These are phyloP conservation scores for Nidularia pulvinata DNA, from an alignment of 768 basidiomycete genomes.

Conservation along the genomic window DNA sequence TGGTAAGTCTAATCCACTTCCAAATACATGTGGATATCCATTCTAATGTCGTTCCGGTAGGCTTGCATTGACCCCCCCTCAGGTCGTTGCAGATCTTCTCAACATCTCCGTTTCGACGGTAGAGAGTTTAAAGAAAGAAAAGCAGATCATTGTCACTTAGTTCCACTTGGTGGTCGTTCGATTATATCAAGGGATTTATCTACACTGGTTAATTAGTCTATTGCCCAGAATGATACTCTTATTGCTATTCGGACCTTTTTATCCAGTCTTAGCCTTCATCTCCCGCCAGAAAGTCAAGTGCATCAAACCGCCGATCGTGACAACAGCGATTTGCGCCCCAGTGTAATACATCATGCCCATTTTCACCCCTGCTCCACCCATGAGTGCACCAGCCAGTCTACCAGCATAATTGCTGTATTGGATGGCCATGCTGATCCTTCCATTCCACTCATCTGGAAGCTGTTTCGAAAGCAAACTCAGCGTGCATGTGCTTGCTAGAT, in stretches of 20 bases:
- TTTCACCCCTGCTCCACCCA: slow-evolving; percentile 61
- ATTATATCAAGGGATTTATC: too few relatives aligned
- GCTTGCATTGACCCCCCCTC: slow-evolving; percentile 10
- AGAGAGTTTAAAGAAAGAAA: slow-evolving; percentile 7
- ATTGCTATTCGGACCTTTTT: neutral
- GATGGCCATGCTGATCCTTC: slow-evolving; percentile 50
- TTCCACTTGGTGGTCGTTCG: too few relatives aligned
- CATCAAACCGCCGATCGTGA: slow-evolving; percentile 56
- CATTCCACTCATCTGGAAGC: slow-evolving; percentile 63
- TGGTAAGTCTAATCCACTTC: slow-evolving; percentile 1
- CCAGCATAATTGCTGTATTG: slow-evolving; percentile 72
- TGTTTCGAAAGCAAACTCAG: slow-evolving; percentile 69
- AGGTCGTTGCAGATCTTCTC: slow-evolving; percentile 11
- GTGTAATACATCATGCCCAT: slow-evolving; percentile 64
- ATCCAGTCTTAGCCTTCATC: slow-evolving; percentile 67
- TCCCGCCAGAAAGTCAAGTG: slow-evolving; percentile 59
- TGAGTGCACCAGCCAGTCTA: slow-evolving; percentile 64
- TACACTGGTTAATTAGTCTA: too few relatives aligned
- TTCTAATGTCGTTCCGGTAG: neutral
- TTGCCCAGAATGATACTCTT: neutral
- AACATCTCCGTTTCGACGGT: slow-evolving; percentile 11
- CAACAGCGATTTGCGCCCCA: slow-evolving; percentile 60
- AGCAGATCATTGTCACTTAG: slow-evolving; percentile 6
- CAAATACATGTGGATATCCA: neutral
- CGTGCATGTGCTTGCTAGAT: slow-evolving; percentile 68